Percentiles rank a stretch among this genome's conserved stretches.
Evolutionary conservation across 2,329 filamentous ascomycete species (phyloP).

Genomic region (Monilinia fructicola): DNA sequence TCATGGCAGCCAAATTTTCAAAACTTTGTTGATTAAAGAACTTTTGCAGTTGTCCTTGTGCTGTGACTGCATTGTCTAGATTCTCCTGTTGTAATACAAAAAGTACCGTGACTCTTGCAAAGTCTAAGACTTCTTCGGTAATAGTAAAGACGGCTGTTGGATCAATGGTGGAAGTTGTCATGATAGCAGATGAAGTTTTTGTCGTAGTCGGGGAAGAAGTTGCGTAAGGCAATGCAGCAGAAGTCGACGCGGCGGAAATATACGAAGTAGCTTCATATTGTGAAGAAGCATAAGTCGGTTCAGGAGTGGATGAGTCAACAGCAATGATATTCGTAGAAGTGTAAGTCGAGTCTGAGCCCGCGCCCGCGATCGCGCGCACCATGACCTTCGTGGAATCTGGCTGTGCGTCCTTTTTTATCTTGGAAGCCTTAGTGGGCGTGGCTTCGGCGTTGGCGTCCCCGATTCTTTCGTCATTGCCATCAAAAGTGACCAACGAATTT

Average conservation of each 20-base stretch:
- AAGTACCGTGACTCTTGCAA: slow-evolving; percentile 61
- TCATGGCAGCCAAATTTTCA: slow-evolving; percentile 29
- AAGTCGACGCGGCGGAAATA: slow-evolving; percentile 5
- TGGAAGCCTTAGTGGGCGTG: slow-evolving; percentile 8
- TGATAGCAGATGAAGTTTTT: slow-evolving; percentile 23
- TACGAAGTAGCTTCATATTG: not conserved
- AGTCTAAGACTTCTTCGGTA: slow-evolving; percentile 60
- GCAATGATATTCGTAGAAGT: slow-evolving; percentile 22
- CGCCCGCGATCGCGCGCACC: not conserved
- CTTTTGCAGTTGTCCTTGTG: slow-evolving; percentile 54
- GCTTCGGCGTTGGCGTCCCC: slow-evolving; percentile 30
- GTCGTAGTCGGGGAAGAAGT: slow-evolving; percentile 26
- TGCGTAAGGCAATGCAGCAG: slow-evolving; percentile 20
- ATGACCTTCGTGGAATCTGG: not conserved
- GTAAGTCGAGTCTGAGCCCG: slow-evolving; percentile 24
- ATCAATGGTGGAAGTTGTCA: slow-evolving; percentile 23
- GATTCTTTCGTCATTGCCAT: slow-evolving; percentile 47
- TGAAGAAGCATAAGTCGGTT: not conserved
- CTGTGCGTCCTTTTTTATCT: not conserved
- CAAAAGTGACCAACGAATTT: slow-evolving; percentile 85
- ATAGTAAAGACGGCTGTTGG: slow-evolving; percentile 46
- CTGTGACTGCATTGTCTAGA: slow-evolving; percentile 51
- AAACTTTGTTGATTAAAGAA: slow-evolving; percentile 48
- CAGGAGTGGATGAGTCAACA: not conserved
- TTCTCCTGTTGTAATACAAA: slow-evolving; percentile 59